Percentiles rank a stretch among this genome's conserved stretches.
Conservation (phyloP, 2,329 filamentous ascomycete species). For the Calonectria multiphialidica region DNA sequence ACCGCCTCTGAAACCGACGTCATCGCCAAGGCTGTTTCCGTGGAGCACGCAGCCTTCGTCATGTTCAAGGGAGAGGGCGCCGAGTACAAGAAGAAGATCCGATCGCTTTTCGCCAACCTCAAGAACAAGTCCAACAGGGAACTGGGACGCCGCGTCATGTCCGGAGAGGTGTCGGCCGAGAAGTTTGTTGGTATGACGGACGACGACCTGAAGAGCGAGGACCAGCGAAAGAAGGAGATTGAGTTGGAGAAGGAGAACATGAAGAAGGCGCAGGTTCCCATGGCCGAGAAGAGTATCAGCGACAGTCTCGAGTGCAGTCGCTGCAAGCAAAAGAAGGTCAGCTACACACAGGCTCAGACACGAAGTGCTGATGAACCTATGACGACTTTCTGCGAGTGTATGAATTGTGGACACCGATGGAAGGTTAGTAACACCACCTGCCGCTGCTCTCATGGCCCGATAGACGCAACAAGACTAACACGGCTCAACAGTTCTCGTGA, state of each 20-base stretch:
- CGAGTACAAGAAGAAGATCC: constrained; percentile 89
- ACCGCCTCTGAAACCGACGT: constrained; percentile 79
- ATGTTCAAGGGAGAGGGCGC: constrained; percentile 77
- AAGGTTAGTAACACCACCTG: constrained; percentile 64
- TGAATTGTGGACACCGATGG: constrained; percentile 77
- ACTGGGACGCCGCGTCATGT: constrained; percentile 81
- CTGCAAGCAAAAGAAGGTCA: constrained; percentile 94
- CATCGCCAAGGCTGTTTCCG: constrained; percentile 81
- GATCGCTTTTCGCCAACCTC: constrained; percentile 93
- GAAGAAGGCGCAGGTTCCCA: constrained; percentile 95
- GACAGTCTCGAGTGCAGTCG: constrained; percentile 90
- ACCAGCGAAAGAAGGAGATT: constrained; percentile 81
- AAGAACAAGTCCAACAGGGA: constrained; percentile 90
- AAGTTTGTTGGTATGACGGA: constrained; percentile 88
- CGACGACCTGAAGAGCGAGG: constrained; percentile 90
- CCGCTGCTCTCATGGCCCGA: neutral
- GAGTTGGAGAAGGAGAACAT: constrained; percentile 92
- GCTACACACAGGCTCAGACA: constrained; percentile 96
- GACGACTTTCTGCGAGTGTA: constrained; percentile 82
- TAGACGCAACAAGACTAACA: constrained; percentile 19
- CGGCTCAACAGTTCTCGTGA: constrained; percentile 39
- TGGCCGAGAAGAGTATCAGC: constrained; percentile 91
- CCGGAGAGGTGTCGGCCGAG: constrained; percentile 77
- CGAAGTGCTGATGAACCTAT: constrained; percentile 94
- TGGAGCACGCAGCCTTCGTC: constrained; percentile 83